These are phyloP conservation scores for Hygrophila difformis DNA, from an alignment of 257 asterid species.

Conservation along the genomic window DNA sequence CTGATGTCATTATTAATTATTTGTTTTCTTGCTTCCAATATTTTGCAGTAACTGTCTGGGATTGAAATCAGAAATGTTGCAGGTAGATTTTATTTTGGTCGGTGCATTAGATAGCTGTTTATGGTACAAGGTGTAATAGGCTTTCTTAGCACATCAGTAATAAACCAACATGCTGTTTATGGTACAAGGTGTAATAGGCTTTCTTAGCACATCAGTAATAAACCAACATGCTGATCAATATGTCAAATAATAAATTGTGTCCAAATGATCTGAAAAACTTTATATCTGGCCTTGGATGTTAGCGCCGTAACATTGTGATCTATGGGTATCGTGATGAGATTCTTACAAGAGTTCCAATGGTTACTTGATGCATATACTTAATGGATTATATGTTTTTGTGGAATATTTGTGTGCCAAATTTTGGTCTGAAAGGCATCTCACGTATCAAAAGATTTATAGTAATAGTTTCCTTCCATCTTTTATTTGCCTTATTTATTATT, in stretches of 20 bases:
- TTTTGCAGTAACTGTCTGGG: conserved; percentile 35
- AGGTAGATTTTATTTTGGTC: conserved; percentile 26
- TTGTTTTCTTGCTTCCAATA: conserved; percentile 8
- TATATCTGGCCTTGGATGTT: no score
- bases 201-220: not conserved
- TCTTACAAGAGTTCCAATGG: no score
- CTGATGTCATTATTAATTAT: conserved; percentile 9
- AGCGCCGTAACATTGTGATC: no score
- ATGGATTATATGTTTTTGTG: no score
- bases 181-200: no score
- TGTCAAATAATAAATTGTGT: not conserved
- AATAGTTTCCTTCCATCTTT: not conserved
- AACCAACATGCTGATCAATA: not conserved
- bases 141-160: not conserved
- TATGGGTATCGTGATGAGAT: no score
- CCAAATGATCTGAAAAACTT: no score
- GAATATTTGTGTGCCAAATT: no score
- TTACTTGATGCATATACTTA: no score
- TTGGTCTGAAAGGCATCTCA: no score
- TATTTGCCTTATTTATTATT: not conserved
- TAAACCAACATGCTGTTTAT: not conserved
- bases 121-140: conserved; percentile 10
- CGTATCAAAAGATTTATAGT: not conserved
- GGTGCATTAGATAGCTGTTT: conserved; percentile 7
- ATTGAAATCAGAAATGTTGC: conserved; percentile 15